Evolutionary conservation across 768 basidiomycete genomes (phyloP).

Genomic region (Suillus ampliporus): DNA sequence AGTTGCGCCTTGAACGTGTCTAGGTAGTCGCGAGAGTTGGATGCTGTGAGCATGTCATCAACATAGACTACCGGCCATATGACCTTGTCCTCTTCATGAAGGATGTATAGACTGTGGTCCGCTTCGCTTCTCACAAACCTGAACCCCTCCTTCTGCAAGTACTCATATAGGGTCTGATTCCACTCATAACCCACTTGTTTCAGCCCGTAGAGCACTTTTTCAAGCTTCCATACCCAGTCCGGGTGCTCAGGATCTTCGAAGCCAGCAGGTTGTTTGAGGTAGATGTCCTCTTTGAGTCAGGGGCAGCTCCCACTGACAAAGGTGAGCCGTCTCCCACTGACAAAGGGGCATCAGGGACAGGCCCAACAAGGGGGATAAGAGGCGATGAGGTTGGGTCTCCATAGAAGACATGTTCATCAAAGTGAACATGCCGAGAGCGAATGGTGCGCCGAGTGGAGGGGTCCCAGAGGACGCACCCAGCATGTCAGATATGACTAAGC

Average conservation of each 20-base stretch:
- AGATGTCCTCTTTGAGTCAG: conserved; percentile 32
- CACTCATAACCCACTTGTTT: conserved; percentile 34
- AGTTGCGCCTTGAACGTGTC: conserved; percentile 3
- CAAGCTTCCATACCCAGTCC: conserved; percentile 20
- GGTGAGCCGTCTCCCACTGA: background rate
- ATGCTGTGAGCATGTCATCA: conserved; percentile 27
- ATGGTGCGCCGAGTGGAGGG: background rate
- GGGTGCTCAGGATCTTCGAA: conserved; percentile 20
- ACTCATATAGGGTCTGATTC: conserved; percentile 22
- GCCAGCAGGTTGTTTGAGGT: conserved; percentile 28
- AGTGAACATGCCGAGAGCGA: background rate
- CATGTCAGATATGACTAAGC: background rate
- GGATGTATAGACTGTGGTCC: conserved; percentile 32
- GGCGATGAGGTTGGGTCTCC: background rate
- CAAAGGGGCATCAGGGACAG: too few relatives aligned
- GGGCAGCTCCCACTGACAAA: too few relatives aligned
- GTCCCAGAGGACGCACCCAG: conserved; percentile 2
- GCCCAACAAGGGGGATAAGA: background rate
- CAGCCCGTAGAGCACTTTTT: conserved; percentile 36
- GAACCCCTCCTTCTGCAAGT: background rate
- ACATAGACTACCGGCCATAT: conserved; percentile 33
- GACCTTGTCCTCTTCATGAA: conserved; percentile 17
- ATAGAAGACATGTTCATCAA: background rate
- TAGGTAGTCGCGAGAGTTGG: conserved; percentile 4
- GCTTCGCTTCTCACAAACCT: conserved; percentile 12